phyloP scores from a whole-genome alignment of 78 protist genomes.

The Planoprotostelium fungivorum region DNA sequence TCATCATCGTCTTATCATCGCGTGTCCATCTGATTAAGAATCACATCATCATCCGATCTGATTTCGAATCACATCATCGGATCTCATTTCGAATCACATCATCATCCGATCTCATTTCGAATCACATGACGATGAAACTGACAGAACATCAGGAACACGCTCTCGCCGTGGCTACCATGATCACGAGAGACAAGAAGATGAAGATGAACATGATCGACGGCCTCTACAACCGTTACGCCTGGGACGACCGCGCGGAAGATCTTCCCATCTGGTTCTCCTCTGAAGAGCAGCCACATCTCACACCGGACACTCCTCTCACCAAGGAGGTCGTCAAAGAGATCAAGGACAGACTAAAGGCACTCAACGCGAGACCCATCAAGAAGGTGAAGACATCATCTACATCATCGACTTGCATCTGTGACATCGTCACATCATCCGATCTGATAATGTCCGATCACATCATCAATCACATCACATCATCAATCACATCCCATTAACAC shows the following conservation, averaged over 20 bases:
- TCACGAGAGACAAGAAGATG: slow-evolving; percentile 40
- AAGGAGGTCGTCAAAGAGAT: slow-evolving; percentile 67
- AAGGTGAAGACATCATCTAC: slow-evolving; percentile 26
- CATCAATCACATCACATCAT: no score
- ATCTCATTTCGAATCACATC: no score
- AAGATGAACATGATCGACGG: slow-evolving; percentile 67
- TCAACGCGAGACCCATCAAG: slow-evolving; percentile 84
- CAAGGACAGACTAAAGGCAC: slow-evolving; percentile 53
- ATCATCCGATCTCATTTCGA: no score
- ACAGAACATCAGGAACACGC: slow-evolving; percentile 13
- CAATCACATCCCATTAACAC: no score
- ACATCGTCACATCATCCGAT: no score
- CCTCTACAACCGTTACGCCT: slow-evolving; percentile 74
- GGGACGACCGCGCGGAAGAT: slow-evolving; percentile 44
- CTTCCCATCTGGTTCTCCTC: slow-evolving; percentile 84
- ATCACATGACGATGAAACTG: no score
- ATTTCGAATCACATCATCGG: no score
- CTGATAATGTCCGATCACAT: no score
- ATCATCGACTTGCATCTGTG: no score
- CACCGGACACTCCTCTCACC: slow-evolving; percentile 72
- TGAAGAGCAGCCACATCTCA: slow-evolving; percentile 64
- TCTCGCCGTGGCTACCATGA: slow-evolving; percentile 68
- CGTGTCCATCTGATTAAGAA: no score
- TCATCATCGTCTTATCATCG: no score
- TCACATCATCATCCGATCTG: no score